Evolutionary conservation across 345 rosid genomes (phyloP).

Genomic region (Boechera retrofracta): DNA sequence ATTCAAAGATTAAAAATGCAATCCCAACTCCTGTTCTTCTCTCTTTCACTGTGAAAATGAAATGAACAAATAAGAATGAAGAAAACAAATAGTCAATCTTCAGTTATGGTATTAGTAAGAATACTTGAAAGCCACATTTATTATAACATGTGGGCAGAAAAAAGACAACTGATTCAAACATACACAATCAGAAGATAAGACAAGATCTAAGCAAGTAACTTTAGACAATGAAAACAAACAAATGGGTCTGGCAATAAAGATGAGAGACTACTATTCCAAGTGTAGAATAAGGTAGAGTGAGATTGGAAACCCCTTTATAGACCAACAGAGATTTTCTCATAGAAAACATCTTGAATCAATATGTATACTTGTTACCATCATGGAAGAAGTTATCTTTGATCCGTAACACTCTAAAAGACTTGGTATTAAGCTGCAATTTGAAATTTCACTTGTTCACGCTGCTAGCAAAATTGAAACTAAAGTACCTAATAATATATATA

Average conservation of each 20-base stretch:
- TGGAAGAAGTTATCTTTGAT: not conserved
- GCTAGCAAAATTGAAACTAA: not conserved
- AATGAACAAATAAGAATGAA: conserved; percentile 36
- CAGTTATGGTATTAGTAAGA: conserved; percentile 4
- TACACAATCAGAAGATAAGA: conserved; percentile 7
- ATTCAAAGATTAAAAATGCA: conserved; percentile 33
- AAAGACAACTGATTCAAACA: not conserved
- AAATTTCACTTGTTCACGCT: too few species aligned
- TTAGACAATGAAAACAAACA: conserved; percentile 2
- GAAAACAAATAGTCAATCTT: not conserved
- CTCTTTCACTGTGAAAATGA: conserved; percentile 39
- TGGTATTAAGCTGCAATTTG: not conserved
- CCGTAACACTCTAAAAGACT: not conserved
- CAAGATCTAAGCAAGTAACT: conserved; percentile 2
- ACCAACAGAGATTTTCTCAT: too few species aligned
- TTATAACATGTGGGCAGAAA: not conserved
- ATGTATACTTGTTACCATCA: too few species aligned
- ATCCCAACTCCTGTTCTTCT: conserved; percentile 12
- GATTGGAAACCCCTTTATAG: too few species aligned
- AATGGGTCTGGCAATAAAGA: not conserved
- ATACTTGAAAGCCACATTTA: not conserved
- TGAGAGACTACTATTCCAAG: not conserved
- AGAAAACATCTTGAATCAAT: too few species aligned
- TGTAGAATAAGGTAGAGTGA: too few species aligned
- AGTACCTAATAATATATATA: not conserved